Base-by-base conservation (phyloP, 768 basidiomycete genomes). In the Butyriboletus loyo region DNA sequence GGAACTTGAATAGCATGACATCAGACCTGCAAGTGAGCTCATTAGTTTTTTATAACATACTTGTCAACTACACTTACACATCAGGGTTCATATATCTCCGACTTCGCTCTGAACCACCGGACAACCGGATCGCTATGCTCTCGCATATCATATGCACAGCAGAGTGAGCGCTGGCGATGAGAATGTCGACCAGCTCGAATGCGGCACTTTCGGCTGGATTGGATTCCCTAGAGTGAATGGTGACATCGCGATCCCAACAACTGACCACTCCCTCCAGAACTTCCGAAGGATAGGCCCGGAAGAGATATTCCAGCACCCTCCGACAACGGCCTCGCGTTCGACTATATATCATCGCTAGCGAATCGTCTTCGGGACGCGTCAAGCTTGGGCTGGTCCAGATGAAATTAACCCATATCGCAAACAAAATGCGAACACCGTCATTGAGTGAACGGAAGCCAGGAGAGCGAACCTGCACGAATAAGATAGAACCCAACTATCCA, bases 71-170 rank as follows among this genome's bases (percentile, higher is more conserved):
- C 15, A 73, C 84, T 61, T 54, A 92, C 91, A 92, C 67, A 52
- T 85, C 83, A 3, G 81, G 77, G 60, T 89, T 84, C 0, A 79
- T 73, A 56, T 81, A 80, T 65, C 79, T 86, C 67, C 78, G 82
- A 55, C 66, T 75, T 64, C 77, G 82, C 50, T 90, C 89, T 4
- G 81, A 68, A 7, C 77, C 60, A 3, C 76, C 75, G 7, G 79
- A 73, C 7, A 83, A 74, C 10, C 91, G 85, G 52, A 72, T 71
- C 19, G 75, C 76, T 41, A 93, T 88, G 60, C 85, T 86, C 65
- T 97, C 92, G 64, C 91, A 94, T 30, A 92, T 73, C 80, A 95
- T 86, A 56, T 92, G 86, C 1, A 98, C 92, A 8, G 89, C 84
- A 49, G 80, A 87, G 61, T 93, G 92, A 4, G 93, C 88, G 64